These are phyloP conservation scores for Macrocybe gigantea DNA, from an alignment of 768 basidiomycete genomes.

Conservation along the genomic window DNA sequence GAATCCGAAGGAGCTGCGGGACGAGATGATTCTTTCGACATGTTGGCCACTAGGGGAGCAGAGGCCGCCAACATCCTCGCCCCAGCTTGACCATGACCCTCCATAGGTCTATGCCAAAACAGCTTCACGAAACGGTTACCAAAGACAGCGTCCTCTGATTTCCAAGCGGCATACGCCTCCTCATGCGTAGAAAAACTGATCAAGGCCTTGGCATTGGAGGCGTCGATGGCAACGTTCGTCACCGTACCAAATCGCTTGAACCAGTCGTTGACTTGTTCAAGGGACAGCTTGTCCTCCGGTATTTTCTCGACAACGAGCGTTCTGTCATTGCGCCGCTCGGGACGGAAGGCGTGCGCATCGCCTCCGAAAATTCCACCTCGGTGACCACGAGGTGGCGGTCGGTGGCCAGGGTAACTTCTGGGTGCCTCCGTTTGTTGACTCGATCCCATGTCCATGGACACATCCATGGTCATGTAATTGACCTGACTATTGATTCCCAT, in stretches of 20 bases:
- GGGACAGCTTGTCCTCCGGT: conserved; percentile 73
- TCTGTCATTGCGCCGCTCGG: conserved; percentile 64
- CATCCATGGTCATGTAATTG: conserved; percentile 15
- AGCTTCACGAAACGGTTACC: conserved; percentile 92
- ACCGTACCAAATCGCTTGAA: conserved; percentile 92
- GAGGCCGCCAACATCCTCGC: conserved; percentile 76
- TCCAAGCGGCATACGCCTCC: conserved; percentile 87
- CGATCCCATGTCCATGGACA: conserved; percentile 26
- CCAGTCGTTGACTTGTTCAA: conserved; percentile 78
- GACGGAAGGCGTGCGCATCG: conserved; percentile 61
- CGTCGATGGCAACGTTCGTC: conserved; percentile 87
- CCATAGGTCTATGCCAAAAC: conserved; percentile 93
- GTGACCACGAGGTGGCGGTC: conserved; percentile 26
- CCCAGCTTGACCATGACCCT: conserved; percentile 81
- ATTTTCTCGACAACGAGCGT: conserved; percentile 94
- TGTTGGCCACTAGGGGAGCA: conserved; percentile 67
- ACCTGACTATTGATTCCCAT: conserved; percentile 15
- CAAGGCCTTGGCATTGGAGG: conserved; percentile 67
- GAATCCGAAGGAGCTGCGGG: conserved; percentile 16
- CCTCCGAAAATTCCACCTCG: conserved; percentile 57
- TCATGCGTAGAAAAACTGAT: conserved; percentile 82
- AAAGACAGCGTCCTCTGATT: conserved; percentile 92
- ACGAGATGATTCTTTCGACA: conserved; percentile 30
- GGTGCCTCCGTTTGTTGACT: conserved; percentile 26
- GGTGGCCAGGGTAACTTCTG: conserved; percentile 19